Evolutionary conservation across 371 early-diverging fungal genomes (phyloP).

Genomic region (Blakeslea trispora): DNA sequence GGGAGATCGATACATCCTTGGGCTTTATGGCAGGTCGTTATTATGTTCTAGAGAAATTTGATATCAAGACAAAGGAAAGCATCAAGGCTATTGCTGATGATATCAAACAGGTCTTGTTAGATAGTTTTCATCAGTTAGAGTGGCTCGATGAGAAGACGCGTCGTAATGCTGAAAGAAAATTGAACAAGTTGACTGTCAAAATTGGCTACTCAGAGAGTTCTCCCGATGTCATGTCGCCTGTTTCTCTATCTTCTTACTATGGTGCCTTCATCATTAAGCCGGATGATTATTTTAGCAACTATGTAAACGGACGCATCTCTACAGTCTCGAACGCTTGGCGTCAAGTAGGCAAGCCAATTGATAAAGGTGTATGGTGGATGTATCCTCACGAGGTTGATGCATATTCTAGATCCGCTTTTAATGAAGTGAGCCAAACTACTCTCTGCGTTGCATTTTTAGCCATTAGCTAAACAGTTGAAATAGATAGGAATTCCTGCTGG

Average conservation of each 20-base stretch:
- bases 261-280: constrained; percentile 27
- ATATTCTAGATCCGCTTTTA: constrained; percentile 55
- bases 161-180: constrained; percentile 49
- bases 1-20: no score
- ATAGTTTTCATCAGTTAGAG: constrained; percentile 42
- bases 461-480: no score
- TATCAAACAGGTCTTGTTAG: constrained; percentile 49
- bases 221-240: constrained; percentile 51
- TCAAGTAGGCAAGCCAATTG: constrained; percentile 40
- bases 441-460: no score
- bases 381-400: constrained; percentile 64
- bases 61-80: constrained; percentile 35
- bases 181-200: constrained; percentile 40
- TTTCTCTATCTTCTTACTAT: constrained; percentile 52
- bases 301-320: constrained; percentile 35
- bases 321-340: constrained; percentile 27
- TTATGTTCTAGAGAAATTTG: constrained; percentile 49
- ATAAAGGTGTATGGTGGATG: constrained; percentile 55
- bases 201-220: constrained; percentile 50
- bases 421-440: constrained; percentile 44
- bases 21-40: constrained; percentile 58
- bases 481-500: constrained; percentile 61
- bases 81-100: constrained; percentile 49
- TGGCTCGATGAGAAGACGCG: constrained; percentile 59
- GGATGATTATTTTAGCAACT: constrained; percentile 53